Percentiles rank a stretch among this genome's conserved stretches.
phyloP scores from a whole-genome alignment of 1,284 basidiomycete species.

The Testicularia cyperi region DNA sequence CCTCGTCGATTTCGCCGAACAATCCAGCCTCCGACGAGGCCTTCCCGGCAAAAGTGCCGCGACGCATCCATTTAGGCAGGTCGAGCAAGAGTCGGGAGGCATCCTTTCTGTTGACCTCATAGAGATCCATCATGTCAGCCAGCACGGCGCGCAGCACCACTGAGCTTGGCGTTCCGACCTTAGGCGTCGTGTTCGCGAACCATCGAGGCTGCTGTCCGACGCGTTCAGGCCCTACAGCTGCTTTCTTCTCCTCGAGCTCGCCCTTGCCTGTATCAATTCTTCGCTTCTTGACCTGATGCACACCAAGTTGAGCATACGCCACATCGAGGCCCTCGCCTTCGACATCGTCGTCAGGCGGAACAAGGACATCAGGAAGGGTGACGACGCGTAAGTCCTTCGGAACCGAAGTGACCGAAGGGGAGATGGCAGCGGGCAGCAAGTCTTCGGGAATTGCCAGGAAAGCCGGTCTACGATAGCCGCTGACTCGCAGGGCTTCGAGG shows the following conservation, averaged over 20 bases:
- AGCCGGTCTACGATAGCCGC: constrained; percentile 34
- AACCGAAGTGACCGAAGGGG: constrained; percentile 18
- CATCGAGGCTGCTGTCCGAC: constrained; percentile 40
- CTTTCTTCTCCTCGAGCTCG: constrained; percentile 42
- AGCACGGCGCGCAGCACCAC: constrained; percentile 78
- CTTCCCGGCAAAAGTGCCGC: constrained; percentile 68
- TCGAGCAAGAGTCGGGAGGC: constrained; percentile 83
- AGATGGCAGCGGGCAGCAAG: constrained; percentile 51
- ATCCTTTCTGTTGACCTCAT: constrained; percentile 95
- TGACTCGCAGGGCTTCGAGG: constrained; percentile 24
- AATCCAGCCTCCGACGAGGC: constrained; percentile 39
- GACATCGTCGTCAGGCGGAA: constrained; percentile 50
- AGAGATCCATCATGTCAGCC: constrained; percentile 83
- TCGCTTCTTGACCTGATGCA: constrained; percentile 22
- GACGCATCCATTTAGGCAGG: constrained; percentile 79
- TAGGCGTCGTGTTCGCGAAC: constrained; percentile 66
- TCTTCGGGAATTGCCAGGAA: constrained; percentile 49
- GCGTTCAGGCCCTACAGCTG: constrained; percentile 41
- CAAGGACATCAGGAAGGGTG: constrained; percentile 43
- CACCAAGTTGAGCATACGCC: constrained; percentile 23
- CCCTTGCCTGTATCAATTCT: constrained; percentile 48
- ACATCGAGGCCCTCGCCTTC: constrained; percentile 52
- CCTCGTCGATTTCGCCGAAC: constrained; percentile 54
- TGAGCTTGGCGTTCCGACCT: constrained; percentile 72
- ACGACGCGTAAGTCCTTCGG: constrained; percentile 23